Base-by-base conservation (phyloP, 208 protist genomes). In the Porcisia hertigi region DNA sequence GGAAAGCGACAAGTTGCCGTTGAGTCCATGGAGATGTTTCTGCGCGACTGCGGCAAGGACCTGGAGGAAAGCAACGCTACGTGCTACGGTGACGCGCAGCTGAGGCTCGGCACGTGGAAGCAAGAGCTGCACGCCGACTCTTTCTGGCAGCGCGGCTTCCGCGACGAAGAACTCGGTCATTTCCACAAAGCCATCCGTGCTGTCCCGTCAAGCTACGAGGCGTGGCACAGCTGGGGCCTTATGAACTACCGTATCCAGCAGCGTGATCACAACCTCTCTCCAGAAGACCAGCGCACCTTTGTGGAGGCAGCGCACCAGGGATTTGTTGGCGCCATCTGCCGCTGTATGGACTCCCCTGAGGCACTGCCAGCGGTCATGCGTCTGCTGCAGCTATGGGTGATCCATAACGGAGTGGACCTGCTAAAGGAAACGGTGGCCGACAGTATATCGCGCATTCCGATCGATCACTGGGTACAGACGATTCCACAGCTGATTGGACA, bases 401-500 rank as follows among this genome's bases (percentile, higher is more conserved):
- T 99, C 59, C 88, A 99, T 77, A 93, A 94, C 78, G 92, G 92
- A 41, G 86, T 96, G 45, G 85, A 82, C 3, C 79, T 96, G 60
- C 87, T 96, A 49, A 95, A 97, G 73, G 94, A 98, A 73, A 93
- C 87, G 39, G 91, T 98, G 43, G 96, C 92, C 34, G 87, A 93
- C 55, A 99, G 98, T 79, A 97, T 99, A 78, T 84, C 81, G 41
- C 97, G 92, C 18, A 97, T 99, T 23, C 87, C 90, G 1, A 94
- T 99, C 25, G 98, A 99, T 79, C 99, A 99, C 69, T 99, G 99
- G 99, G 92, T 99, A 20, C 93, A 99, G 73, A 98, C 99, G 11
- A 99, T 99, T 45, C 99, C 99, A 52, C 99, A 99, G 95, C 91
- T 99, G n/a, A 99, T 99, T 78, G 99, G 98, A 39, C 94, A 99